Percentiles rank a stretch among this genome's conserved stretches.
phyloP scores from a whole-genome alignment of 148 eudicot genomes.

The Polygonum aviculare region DNA sequence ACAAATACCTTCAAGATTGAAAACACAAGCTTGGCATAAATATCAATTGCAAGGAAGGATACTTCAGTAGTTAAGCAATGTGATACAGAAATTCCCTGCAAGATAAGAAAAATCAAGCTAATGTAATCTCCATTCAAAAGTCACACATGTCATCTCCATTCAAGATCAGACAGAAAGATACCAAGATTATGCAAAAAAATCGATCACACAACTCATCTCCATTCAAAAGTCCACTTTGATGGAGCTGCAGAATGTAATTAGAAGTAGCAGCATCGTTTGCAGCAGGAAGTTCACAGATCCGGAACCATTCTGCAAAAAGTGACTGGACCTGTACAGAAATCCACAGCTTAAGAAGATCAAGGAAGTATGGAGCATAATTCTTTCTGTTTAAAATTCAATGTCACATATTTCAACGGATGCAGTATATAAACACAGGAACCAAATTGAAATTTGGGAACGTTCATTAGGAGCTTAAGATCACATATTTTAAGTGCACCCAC shows the following conservation, averaged over 20 bases:
- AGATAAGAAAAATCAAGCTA: background rate
- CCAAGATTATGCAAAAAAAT: slow-evolving; percentile 73
- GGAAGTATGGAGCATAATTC: slow-evolving; percentile 4
- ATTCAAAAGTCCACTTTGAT: slow-evolving; percentile 72
- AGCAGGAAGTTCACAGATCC: slow-evolving; percentile 61
- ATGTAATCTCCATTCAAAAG: background rate
- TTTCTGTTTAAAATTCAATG: background rate
- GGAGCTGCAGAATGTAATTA: slow-evolving; percentile 45
- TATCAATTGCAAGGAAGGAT: slow-evolving; percentile 88
- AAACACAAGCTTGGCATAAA: slow-evolving; percentile 69
- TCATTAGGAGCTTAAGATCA: background rate
- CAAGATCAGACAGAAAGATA: slow-evolving; percentile 23
- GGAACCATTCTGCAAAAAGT: slow-evolving; percentile 79
- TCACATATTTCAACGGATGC: background rate
- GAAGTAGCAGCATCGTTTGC: slow-evolving; percentile 57
- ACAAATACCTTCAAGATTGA: slow-evolving; percentile 71
- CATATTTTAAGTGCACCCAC: no score
- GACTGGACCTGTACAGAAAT: slow-evolving; percentile 41
- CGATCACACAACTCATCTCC: slow-evolving; percentile 79
- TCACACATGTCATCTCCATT: slow-evolving; percentile 61
- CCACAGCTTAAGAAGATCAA: slow-evolving; percentile 3
- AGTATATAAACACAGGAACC: background rate
- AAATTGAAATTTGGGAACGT: background rate
- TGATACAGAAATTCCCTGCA: slow-evolving; percentile 80
- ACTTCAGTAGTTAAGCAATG: slow-evolving; percentile 71